Evolutionary conservation across 1,284 basidiomycete species (phyloP).

Genomic region (Crocinoboletus sp.): DNA sequence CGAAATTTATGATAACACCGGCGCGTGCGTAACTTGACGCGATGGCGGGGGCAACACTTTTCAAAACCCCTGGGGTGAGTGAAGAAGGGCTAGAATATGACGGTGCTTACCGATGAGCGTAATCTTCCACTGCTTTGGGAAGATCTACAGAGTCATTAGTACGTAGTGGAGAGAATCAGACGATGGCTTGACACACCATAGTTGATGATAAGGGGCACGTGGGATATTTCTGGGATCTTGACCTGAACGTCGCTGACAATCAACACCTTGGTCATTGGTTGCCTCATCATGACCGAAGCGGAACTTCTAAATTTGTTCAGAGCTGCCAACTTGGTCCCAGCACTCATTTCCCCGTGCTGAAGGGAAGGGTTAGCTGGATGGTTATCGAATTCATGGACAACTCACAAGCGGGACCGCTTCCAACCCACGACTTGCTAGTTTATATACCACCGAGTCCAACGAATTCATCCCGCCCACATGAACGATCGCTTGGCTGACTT

Average conservation of each 20-base stretch:
- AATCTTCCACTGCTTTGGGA: constrained; percentile 94
- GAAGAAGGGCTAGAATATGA: background rate
- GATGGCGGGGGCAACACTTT: constrained; percentile 75
- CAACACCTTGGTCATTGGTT: constrained; percentile 64
- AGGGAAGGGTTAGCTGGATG: constrained; percentile 9
- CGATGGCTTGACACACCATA: constrained; percentile 53
- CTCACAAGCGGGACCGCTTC: constrained; percentile 59
- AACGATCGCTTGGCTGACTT: constrained; percentile 80
- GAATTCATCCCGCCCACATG: constrained; percentile 86
- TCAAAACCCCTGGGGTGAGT: constrained; percentile 5
- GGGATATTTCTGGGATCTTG: constrained; percentile 84
- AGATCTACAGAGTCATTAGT: constrained; percentile 54
- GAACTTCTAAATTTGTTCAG: constrained; percentile 74
- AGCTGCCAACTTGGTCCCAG: constrained; percentile 73
- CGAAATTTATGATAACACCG: constrained; percentile 91
- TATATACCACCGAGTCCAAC: constrained; percentile 85
- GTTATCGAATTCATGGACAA: background rate
- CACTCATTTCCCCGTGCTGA: constrained; percentile 85
- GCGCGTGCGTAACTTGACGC: constrained; percentile 76
- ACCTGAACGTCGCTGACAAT: constrained; percentile 91
- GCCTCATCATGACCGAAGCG: constrained; percentile 54
- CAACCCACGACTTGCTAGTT: constrained; percentile 78
- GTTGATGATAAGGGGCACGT: constrained; percentile 89
- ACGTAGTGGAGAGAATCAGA: background rate
- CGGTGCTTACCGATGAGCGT: constrained; percentile 75